Conservation (phyloP, 2,329 filamentous ascomycete species). For the Aspergillus hiratsukae region DNA sequence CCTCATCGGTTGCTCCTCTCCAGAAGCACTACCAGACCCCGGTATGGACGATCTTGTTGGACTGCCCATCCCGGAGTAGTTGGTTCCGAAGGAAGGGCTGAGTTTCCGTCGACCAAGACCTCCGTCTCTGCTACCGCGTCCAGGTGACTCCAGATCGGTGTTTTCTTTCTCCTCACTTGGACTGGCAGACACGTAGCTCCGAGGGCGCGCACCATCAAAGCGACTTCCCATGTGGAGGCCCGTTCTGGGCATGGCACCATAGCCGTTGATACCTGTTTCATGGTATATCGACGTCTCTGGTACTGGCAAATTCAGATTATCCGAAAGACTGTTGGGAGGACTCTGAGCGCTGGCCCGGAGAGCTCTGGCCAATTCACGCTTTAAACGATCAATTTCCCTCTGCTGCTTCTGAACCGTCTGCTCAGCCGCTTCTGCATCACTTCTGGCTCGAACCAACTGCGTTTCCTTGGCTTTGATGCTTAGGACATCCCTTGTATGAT, state of each 20-base stretch:
- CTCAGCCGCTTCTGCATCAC: constrained; percentile 84
- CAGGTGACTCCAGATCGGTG: constrained; percentile 37
- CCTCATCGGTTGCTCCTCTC: constrained; percentile 29
- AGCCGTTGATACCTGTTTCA: constrained; percentile 29
- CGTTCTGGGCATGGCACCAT: constrained; percentile 25
- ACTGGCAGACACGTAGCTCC: constrained; percentile 45
- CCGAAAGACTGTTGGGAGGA: constrained; percentile 33
- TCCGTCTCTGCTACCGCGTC: constrained; percentile 26
- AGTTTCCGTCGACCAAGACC: constrained; percentile 40
- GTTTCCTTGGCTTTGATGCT: constrained; percentile 99
- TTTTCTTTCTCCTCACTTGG: constrained; percentile 76
- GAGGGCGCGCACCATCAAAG: constrained; percentile 38
- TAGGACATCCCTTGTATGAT: constrained; percentile 90
- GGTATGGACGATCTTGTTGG: constrained; percentile 34
- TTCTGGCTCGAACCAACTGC: constrained; percentile 84
- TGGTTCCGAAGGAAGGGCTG: constrained; percentile 38
- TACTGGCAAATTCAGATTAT: constrained; percentile 50
- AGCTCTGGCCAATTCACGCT: constrained; percentile 67
- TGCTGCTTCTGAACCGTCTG: constrained; percentile 77
- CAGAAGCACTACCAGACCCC: constrained; percentile 34
- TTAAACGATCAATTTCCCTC: constrained; percentile 86
- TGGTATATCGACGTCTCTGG: constrained; percentile 50
- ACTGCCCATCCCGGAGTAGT: constrained; percentile 34
- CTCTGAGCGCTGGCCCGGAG: constrained; percentile 38
- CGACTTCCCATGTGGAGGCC: constrained; percentile 36